Base-by-base conservation (phyloP, 1,284 basidiomycete species). In the Cryptococcus sp. region DNA sequence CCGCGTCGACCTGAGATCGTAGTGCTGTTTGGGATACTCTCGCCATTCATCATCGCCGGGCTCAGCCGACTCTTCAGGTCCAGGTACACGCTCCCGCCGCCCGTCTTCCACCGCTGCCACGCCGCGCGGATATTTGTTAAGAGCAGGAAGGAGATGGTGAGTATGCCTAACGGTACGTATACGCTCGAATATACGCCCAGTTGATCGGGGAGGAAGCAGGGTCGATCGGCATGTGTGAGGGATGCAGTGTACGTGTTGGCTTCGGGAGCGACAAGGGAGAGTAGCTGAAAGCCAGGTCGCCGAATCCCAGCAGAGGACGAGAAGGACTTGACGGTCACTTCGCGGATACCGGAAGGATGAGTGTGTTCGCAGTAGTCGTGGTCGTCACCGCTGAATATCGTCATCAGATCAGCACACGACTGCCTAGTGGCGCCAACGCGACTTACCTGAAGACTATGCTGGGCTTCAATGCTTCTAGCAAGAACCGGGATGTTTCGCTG, bases 301-400 rank as follows among this genome's bases (percentile, higher is more conserved):
- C 82, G 81, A 40, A 96, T 85, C 39, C 87, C 88, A 78, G 87
- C 85, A 3, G 86, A 86, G 73, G 90, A 89, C 1, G 90, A 91
- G 64, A 93, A 84, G 0, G 90, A 88, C 74, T 91, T 92, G 68
- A 93, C 81, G 0, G 90, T 89, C n/a, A 92, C 81, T 75, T 90
- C 88, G 55, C 81, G 81, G 45, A 85, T 79, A n/a, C 71, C 73
- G 41, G 64, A 66, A 3, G 78, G 71, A 72, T 91, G 88, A 57
- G 78, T 80, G 63, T 88, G 83, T 66, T 91, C 88, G 75, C 91
- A 94, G 63, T 91, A 91, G 71, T 94, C 91, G 64, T 90, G 89
- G 76, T 94, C 89, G 73, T 94, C 91, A 11, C 88, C 92, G 65
- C 90, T 91, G 68, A 47, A 54, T 6, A 17, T 19, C 35, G 47